phyloP scores from a whole-genome alignment of 805 yeast genomes.

The Pichia nanzhaoensis region DNA sequence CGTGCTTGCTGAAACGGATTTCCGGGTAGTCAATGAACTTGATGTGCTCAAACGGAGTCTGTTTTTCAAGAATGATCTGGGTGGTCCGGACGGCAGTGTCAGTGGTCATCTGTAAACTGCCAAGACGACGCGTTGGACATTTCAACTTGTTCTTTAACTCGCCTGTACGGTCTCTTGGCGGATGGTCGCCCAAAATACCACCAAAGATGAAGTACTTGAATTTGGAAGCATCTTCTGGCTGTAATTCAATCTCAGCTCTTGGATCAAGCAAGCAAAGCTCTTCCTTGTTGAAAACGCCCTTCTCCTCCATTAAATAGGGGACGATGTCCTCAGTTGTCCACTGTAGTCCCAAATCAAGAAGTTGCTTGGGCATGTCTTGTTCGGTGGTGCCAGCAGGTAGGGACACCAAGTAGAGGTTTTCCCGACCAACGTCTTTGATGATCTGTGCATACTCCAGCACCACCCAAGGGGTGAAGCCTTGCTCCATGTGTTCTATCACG shows the following conservation, averaged over 20 bases:
- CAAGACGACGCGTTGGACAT: constrained; percentile 80
- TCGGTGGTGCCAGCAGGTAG: constrained; percentile 58
- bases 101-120: constrained; percentile 90
- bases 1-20: constrained; percentile 77
- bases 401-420: constrained; percentile 70
- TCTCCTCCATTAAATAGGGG: constrained; percentile 24
- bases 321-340: constrained; percentile 76
- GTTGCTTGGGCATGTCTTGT: constrained; percentile 54
- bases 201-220: constrained; percentile 94
- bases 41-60: constrained; percentile 57
- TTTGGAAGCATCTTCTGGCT: constrained; percentile 55
- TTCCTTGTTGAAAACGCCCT: constrained; percentile 26
- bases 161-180: constrained; percentile 88
- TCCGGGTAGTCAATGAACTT: constrained; percentile 91
- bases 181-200: constrained; percentile 93
- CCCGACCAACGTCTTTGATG: constrained; percentile 72
- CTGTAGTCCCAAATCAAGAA: constrained; percentile 58
- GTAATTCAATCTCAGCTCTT: constrained; percentile 65
- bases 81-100: constrained; percentile 96
- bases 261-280: constrained; percentile 87
- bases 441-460: constrained; percentile 79
- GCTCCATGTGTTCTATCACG: constrained; percentile 96
- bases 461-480: constrained; percentile 96
- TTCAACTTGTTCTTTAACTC: constrained; percentile 78
- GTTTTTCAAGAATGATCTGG: constrained; percentile 60